These are phyloP conservation scores for Arabidopsis hybrid DNA, from an alignment of 441 rosid genomes.

Conservation along the genomic window DNA sequence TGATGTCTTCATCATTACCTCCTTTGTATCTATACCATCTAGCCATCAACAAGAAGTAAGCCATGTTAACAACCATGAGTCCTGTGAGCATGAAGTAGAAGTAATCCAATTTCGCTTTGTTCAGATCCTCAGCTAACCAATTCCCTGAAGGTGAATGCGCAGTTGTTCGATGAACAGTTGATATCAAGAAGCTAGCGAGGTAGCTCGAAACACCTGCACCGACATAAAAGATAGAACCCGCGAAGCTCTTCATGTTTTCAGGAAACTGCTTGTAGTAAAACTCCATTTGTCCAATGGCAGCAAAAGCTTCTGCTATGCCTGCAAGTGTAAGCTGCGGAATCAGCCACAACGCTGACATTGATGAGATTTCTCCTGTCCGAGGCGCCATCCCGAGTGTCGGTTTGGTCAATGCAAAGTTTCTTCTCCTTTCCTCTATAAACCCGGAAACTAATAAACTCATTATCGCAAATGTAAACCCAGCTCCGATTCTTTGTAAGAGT, in stretches of 20 bases:
- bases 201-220: constrained; percentile 69
- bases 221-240: constrained; percentile 69
- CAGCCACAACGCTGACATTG: constrained; percentile 75
- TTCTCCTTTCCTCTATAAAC: constrained; percentile 60
- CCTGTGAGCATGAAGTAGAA: constrained; percentile 68
- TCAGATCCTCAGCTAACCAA: constrained; percentile 81
- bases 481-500: constrained; percentile 73
- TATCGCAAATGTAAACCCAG: constrained; percentile 48
- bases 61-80: constrained; percentile 59
- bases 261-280: constrained; percentile 88
- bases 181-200: constrained; percentile 62
- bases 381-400: constrained; percentile 70
- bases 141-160: constrained; percentile 53
- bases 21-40: constrained; percentile 76
- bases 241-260: constrained; percentile 87
- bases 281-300: constrained; percentile 65
- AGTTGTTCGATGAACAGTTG: constrained; percentile 65
- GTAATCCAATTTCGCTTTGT: constrained; percentile 73
- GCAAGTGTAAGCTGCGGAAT: constrained; percentile 71
- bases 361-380: constrained; percentile 72
- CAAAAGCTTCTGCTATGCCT: constrained; percentile 71
- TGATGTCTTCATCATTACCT: constrained; percentile 23
- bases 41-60: constrained; percentile 61
- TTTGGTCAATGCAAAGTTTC: constrained; percentile 60
- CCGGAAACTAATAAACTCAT: constrained; percentile 60